Conservation (phyloP, 1,284 basidiomycete genomes). For the Spongiforma sp. region DNA sequence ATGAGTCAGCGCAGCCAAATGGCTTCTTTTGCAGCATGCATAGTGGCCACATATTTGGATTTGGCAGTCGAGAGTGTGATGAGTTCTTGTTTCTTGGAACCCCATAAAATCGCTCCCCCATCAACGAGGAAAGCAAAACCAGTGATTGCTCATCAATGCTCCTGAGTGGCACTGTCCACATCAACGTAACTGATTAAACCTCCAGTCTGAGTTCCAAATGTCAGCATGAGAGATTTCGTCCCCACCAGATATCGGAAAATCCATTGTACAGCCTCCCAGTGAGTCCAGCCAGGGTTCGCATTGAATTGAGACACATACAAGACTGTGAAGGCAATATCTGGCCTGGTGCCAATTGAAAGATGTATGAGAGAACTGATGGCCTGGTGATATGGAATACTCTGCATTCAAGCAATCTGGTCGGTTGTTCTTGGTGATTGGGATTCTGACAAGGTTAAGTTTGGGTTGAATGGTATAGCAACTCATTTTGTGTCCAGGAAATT, state of each 20-base stretch:
- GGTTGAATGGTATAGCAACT: neutral
- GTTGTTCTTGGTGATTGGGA: neutral
- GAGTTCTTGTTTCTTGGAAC: neutral
- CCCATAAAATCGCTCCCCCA: neutral
- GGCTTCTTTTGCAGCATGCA: neutral
- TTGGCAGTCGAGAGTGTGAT: neutral
- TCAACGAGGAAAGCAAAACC: constrained; percentile 29
- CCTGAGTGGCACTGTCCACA: neutral
- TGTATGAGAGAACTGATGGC: neutral
- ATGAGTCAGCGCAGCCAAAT: neutral
- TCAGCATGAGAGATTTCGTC: neutral
- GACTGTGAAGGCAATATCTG: neutral
- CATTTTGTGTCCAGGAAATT: neutral
- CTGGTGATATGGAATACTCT: neutral
- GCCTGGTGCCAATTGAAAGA: neutral
- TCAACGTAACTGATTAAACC: neutral
- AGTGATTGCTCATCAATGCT: constrained; percentile 33
- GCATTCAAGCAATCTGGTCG: neutral
- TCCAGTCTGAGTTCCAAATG: neutral
- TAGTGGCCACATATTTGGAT: neutral
- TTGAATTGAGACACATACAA: no score
- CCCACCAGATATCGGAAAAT: neutral
- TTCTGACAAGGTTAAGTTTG: neutral
- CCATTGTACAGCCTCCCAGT: neutral
- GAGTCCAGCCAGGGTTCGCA: neutral